Evolutionary conservation across 176 grass and related monocot species (phyloP).

Genomic region (Triticum timopheevii): DNA sequence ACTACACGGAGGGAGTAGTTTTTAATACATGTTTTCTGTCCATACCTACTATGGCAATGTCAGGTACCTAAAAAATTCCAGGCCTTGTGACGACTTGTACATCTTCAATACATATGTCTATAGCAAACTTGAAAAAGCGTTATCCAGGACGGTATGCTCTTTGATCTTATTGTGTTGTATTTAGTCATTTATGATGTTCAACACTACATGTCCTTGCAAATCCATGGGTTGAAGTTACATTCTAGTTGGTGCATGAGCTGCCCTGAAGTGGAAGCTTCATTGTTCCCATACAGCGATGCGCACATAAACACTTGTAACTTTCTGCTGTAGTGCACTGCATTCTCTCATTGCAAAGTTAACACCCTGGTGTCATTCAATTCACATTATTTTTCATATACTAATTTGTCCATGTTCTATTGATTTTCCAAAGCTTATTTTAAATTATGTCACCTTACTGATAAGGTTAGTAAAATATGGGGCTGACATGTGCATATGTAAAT

Average conservation of each 20-base stretch:
- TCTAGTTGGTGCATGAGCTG: constrained; percentile 16
- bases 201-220: not conserved
- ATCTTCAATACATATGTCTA: constrained; percentile 84
- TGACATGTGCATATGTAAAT: not conserved
- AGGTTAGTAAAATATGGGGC: not conserved
- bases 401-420: not conserved
- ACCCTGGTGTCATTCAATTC: not conserved
- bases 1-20: not conserved
- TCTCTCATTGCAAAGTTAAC: not conserved
- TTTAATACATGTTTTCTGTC: constrained; percentile 19
- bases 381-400: not conserved
- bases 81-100: constrained; percentile 36
- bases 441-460: not conserved
- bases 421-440: not conserved
- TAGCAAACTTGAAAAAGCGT: constrained; percentile 61
- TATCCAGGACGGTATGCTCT: constrained; percentile 40
- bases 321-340: not conserved
- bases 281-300: not conserved
- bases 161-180: constrained; percentile 12
- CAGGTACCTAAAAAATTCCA: constrained; percentile 65
- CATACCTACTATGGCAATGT: constrained; percentile 34
- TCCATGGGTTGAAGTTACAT: not conserved
- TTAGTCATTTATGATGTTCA: not conserved
- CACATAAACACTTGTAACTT: not conserved
- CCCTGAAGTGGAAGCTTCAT: constrained; percentile 13